phyloP scores from a whole-genome alignment of 2,329 filamentous ascomycete genomes.

The Ceratocystis eucalypticola region DNA sequence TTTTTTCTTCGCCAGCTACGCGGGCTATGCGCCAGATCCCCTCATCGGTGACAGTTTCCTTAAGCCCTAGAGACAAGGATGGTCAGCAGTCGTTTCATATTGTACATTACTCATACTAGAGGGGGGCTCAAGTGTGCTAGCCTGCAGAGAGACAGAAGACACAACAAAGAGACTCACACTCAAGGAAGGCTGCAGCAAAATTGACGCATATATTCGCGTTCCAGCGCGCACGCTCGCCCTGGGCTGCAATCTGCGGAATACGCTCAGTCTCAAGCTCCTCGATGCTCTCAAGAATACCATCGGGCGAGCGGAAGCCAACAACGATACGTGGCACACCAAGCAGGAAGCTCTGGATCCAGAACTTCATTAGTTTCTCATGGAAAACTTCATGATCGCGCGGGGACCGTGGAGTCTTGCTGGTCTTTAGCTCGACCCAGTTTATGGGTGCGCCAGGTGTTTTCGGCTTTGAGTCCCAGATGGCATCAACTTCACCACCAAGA shows the following conservation, averaged over 20 bases:
- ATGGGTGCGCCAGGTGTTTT: conserved; percentile 49
- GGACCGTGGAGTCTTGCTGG: conserved; percentile 56
- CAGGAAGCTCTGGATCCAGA: conserved; percentile 93
- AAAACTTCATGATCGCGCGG: conserved; percentile 60
- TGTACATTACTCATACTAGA: too few species aligned
- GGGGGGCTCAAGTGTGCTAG: neutral
- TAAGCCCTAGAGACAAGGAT: conserved; percentile 35
- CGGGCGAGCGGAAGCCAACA: conserved; percentile 66
- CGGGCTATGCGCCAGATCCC: conserved; percentile 74
- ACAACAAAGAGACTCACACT: conserved; percentile 42
- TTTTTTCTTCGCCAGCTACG: conserved; percentile 43
- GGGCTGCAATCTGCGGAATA: conserved; percentile 64
- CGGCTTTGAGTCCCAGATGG: conserved; percentile 77
- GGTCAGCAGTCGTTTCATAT: too few species aligned
- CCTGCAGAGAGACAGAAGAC: neutral
- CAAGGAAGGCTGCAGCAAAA: conserved; percentile 64
- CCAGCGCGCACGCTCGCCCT: conserved; percentile 56
- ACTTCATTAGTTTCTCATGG: conserved; percentile 83
- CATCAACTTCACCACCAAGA: conserved; percentile 88
- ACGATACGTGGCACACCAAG: conserved; percentile 86
- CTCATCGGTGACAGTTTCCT: conserved; percentile 49
- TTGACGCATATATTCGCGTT: conserved; percentile 91
- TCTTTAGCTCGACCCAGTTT: conserved; percentile 94
- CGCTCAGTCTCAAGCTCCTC: conserved; percentile 68
- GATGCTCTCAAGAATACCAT: conserved; percentile 55